phyloP scores from a whole-genome alignment of 768 basidiomycete genomes.

The Rubroboletus pulcherrimus region DNA sequence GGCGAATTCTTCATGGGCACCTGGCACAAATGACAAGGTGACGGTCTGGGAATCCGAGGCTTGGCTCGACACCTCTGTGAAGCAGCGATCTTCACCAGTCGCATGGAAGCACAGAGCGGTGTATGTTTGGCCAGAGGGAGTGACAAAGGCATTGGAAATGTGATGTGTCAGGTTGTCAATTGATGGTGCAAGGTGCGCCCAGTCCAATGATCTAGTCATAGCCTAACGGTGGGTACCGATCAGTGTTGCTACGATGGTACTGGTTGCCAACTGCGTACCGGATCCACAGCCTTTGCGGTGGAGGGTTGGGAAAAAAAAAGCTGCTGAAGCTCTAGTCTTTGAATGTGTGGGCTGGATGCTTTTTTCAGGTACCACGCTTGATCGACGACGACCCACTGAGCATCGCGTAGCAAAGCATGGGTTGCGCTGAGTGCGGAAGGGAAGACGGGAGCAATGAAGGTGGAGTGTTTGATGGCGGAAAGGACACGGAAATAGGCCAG shows the following conservation, averaged over 20 bases:
- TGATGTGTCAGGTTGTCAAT: conserved; percentile 47
- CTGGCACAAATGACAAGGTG: conserved; percentile 50
- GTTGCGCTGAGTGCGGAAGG: conserved; percentile 50
- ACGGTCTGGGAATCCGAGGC: conserved; percentile 39
- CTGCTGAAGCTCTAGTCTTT: conserved; percentile 69
- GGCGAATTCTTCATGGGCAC: conserved; percentile 49
- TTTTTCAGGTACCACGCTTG: conserved; percentile 49
- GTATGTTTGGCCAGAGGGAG: conserved; percentile 45
- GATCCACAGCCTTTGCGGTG: conserved; percentile 32
- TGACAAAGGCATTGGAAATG: conserved; percentile 39
- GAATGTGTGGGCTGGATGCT: conserved; percentile 25
- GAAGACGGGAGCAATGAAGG: conserved; percentile 62
- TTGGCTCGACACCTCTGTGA: conserved; percentile 36
- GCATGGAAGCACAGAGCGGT: conserved; percentile 48
- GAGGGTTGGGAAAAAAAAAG: conserved; percentile 56
- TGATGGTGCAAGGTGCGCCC: conserved; percentile 42
- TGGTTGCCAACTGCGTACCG: conserved; percentile 25
- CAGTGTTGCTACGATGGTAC: background rate
- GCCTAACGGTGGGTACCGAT: conserved; percentile 20
- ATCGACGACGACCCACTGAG: conserved; percentile 61
- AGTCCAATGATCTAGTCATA: conserved; percentile 30
- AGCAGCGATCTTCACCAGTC: conserved; percentile 33
- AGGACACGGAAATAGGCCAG: conserved; percentile 95
- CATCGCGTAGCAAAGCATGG: conserved; percentile 49
- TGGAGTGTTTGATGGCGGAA: conserved; percentile 82